Evolutionary conservation across 2,329 filamentous ascomycete genomes (phyloP), one percentile per base, ranked within the genome.

Genomic region (Cercospora beticola): DNA sequence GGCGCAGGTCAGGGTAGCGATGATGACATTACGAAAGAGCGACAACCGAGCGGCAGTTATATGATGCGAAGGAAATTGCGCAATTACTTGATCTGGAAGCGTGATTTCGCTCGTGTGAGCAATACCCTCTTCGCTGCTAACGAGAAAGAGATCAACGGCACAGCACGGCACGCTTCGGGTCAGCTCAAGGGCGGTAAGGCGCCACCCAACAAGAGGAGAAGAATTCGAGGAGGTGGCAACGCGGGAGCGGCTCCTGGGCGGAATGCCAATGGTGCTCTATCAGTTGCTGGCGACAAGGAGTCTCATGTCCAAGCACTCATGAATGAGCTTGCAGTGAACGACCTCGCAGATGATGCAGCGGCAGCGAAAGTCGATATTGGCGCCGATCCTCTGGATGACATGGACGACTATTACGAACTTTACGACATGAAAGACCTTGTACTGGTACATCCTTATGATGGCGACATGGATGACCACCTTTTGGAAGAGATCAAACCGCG

Each of bases 391-490:
- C 84, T 97, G 7, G 91, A 97, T 59, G 87, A 97, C 77, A 94
- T 95, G 91, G 94, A 97, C 71, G 90, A 94, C 73, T 95, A 90
- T 81, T 98, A 94, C 78, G 88, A 95, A 78, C 85, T 98, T 33
- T 97, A 94, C 78, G 92, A 97, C 65, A 95, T 96, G 89, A 87
- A 92, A 73, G 92, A 97, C 73, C 83, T 98, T 21, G 86, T 98
- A 12, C 88, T 97, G 49, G 86, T 98, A 18, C 95, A 98, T 78
- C 91, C 95, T 0, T 99, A 97, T 78, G 93, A 97, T 68, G 94
- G 94, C 10, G 95, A 98, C 78, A 91, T 94, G 83, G 95, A 99
- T 78, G 95, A 98, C 78, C 92, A 97, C 78, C 86, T 98, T n/a
- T 86, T 99, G 1, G 94, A 99, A 78, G 95, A 99, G 80, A 86